Evolutionary conservation across 768 basidiomycete species (phyloP).

Genomic region (Asterophora parasitica): DNA sequence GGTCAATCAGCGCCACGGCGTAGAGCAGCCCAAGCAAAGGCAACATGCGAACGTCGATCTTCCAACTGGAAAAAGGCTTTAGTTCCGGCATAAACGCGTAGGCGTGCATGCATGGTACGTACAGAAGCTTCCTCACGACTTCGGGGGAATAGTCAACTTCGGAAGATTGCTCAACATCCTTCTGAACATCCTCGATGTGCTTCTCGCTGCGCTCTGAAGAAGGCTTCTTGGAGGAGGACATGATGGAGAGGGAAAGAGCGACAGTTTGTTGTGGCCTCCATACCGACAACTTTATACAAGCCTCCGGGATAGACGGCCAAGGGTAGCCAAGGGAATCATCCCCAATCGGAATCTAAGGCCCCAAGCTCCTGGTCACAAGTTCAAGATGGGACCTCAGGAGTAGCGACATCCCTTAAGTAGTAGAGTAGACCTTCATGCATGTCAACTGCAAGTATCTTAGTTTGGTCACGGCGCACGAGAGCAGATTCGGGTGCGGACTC

Average conservation of each 20-base stretch:
- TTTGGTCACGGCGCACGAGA: neutral
- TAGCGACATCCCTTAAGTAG: too few species aligned
- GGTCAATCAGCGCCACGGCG: conserved; percentile 29
- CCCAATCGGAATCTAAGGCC: conserved; percentile 5
- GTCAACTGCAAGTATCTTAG: too few species aligned
- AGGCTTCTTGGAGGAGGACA: conserved; percentile 13
- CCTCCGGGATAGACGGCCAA: conserved; percentile 1
- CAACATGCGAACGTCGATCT: conserved; percentile 29
- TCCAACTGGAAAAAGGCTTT: conserved; percentile 18
- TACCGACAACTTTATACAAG: conserved; percentile 7
- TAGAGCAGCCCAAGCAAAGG: conserved; percentile 30
- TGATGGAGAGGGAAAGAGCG: conserved; percentile 7
- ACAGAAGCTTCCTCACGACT: conserved; percentile 18
- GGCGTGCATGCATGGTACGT: neutral
- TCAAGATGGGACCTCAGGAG: conserved; percentile 1
- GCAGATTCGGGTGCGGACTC: neutral
- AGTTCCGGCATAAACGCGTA: neutral
- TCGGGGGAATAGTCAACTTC: conserved; percentile 16
- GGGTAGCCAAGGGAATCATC: conserved; percentile 9
- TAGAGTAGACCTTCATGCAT: too few species aligned
- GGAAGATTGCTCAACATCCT: conserved; percentile 6
- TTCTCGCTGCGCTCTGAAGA: conserved; percentile 21
- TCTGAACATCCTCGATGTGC: conserved; percentile 18
- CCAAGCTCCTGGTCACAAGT: conserved; percentile 3
- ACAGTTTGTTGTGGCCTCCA: neutral